Conservation (phyloP, 768 basidiomycete species). For the Mycena kentingensis region DNA sequence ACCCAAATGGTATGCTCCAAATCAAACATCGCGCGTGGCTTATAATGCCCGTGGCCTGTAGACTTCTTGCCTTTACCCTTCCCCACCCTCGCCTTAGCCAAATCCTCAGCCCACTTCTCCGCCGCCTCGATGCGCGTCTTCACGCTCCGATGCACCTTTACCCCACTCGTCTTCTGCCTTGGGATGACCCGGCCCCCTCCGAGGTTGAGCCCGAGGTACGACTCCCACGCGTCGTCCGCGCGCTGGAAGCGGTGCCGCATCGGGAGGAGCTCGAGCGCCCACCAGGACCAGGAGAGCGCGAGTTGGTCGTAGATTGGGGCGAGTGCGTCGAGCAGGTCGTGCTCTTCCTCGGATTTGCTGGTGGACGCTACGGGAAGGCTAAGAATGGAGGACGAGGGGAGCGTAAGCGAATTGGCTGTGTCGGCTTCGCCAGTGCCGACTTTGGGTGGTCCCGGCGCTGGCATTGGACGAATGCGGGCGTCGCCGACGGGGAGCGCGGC, state of each 20-base stretch:
- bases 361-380: constrained; percentile 3
- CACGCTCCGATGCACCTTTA: constrained; percentile 41
- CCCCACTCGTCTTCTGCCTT: constrained; percentile 24
- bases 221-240: constrained; percentile 19
- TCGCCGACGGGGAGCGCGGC: constrained; percentile 37
- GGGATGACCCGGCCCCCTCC: constrained; percentile 34
- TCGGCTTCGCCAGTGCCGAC: too few species aligned
- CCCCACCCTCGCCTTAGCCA: too few species aligned
- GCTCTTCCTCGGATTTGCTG: constrained; percentile 43
- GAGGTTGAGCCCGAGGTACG: constrained; percentile 25
- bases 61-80: too few species aligned
- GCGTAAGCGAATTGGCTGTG: too few species aligned
- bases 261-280: constrained; percentile 28
- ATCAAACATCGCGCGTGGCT: too few species aligned
- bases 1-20: too few species aligned
- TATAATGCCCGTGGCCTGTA: too few species aligned
- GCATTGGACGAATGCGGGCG: constrained; percentile 14
- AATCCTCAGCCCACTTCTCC: too few species aligned
- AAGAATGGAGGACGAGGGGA: too few species aligned
- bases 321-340: constrained; percentile 53
- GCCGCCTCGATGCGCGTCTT: constrained; percentile 41
- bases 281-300: constrained; percentile 43
- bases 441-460: too few species aligned
- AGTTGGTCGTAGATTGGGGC: constrained; percentile 53
- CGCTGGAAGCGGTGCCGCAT: constrained; percentile 20